phyloP scores from a whole-genome alignment of 768 basidiomycete genomes.

The Boletus pseudo-olivaceus region DNA sequence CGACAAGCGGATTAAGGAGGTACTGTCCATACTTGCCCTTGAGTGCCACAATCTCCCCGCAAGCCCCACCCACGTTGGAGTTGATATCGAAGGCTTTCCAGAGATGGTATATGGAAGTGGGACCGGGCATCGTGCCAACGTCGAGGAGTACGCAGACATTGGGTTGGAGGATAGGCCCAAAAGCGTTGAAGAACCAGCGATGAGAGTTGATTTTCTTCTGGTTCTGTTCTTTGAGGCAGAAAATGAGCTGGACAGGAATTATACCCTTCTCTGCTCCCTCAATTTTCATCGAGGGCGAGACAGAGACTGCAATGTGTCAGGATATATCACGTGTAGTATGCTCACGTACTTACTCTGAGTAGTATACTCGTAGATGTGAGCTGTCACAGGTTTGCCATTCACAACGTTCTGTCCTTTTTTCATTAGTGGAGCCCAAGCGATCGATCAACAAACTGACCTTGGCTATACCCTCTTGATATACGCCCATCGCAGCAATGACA shows the following conservation, averaged over 20 bases:
- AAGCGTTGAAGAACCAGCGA: conserved; percentile 93
- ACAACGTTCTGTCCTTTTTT: conserved; percentile 54
- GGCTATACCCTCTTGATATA: conserved; percentile 91
- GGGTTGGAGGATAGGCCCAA: conserved; percentile 76
- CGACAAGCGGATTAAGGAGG: conserved; percentile 81
- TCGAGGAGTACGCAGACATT: conserved; percentile 93
- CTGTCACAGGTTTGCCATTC: conserved; percentile 77
- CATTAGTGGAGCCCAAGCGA: conserved; percentile 1
- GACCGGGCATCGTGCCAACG: conserved; percentile 82
- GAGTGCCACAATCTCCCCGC: conserved; percentile 92
- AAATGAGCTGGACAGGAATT: conserved; percentile 89
- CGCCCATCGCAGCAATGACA: conserved; percentile 90
- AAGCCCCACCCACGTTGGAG: conserved; percentile 87
- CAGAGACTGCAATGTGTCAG: conserved; percentile 53
- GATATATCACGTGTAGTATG: neutral
- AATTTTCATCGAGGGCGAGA: conserved; percentile 77
- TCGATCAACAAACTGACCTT: conserved; percentile 47
- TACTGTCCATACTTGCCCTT: conserved; percentile 82
- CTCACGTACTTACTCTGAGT: conserved; percentile 60
- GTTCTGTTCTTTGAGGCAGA: conserved; percentile 90
- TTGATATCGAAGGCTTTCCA: conserved; percentile 96
- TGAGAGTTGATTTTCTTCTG: conserved; percentile 97
- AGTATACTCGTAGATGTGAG: conserved; percentile 93
- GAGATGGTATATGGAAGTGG: conserved; percentile 85
- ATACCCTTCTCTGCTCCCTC: conserved; percentile 75